Conservation (phyloP, 352 stramenopile species). For the Globisporangium canariense region DNA sequence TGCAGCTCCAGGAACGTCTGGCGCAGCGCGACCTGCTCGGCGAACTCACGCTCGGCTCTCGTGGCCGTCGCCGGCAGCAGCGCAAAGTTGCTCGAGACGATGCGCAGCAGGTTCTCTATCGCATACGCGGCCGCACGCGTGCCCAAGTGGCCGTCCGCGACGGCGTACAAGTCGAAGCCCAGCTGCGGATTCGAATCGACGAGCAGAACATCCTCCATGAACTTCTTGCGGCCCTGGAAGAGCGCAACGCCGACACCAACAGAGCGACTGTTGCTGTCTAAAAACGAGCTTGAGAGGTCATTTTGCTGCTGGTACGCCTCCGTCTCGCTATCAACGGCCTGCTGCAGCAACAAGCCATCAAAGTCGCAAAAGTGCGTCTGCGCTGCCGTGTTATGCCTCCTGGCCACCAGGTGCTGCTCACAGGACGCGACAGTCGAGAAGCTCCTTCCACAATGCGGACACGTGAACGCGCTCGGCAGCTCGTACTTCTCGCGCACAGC, state of each 20-base stretch:
- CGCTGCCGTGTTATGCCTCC: conserved; percentile 28
- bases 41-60: conserved; percentile 24
- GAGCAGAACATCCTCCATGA: conserved; percentile 90
- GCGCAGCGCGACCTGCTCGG: conserved; percentile 54
- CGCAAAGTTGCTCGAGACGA: conserved; percentile 33
- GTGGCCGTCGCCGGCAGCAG: conserved; percentile 16
- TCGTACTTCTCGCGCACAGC: conserved; percentile 58
- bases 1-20: conserved; percentile 78
- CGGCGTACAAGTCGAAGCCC: conserved; percentile 87
- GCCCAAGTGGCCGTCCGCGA: conserved; percentile 95
- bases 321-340: conserved; percentile 24
- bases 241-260: conserved; percentile 37
- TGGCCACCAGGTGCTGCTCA: conserved; percentile 50
- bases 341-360: conserved; percentile 26
- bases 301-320: conserved; percentile 4
- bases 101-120: conserved; percentile 31
- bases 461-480: conserved; percentile 43
- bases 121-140: conserved; percentile 87
- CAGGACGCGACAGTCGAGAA: conserved; percentile 69
- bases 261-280: neutral
- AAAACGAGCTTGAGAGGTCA: neutral
- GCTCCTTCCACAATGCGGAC: conserved; percentile 52
- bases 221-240: conserved; percentile 90
- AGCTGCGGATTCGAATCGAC: conserved; percentile 31
- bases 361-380: conserved; percentile 58